Base-by-base conservation (phyloP, 2,329 filamentous ascomycete species). In the Fusarium solani-melongenae region DNA sequence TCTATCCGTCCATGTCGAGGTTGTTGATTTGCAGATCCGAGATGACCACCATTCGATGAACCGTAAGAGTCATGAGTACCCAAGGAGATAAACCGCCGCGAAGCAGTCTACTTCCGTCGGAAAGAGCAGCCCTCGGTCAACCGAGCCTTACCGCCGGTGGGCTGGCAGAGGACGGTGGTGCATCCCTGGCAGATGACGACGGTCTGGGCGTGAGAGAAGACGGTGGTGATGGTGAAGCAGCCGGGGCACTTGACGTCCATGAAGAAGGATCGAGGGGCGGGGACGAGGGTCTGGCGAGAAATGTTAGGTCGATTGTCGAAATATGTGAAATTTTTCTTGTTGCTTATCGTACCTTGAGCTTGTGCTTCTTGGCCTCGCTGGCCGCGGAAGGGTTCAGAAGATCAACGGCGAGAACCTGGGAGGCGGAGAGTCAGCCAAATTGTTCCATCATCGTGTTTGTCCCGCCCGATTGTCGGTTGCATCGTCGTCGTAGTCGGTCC, bases 211-310 rank as follows among this genome's bases (percentile, higher is more conserved):
- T 99, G 96, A 77, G 96, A 98, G 94, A 98, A 99, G 88, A 99
- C 96, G 87, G 96, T 99, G 87, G 96, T 99, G 92, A 99, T 99
- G 87, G 95, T 98, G 93, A 98, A 99, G 94, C 96, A 99, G 84
- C 96, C 96, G 86, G 96, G 96, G 94, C 96, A 99, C 93, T 99
- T 99, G 91, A 99, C 96, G 86, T 99, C 96, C 96, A 99, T 99
- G 94, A 99, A 99, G 94, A 98, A 99, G 80, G 96, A 98, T 86
- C 96, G 94, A 83, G 96, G 96, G 79, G 91, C 93, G 83, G 96
- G 96, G 85, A 99, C 96, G 82, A 99, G 94, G 80, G 91, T 95
- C 95, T 97, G 79, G 73, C 63, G 20, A 55, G 17, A 34, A 60
- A 64, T 69, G 72, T 82, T 75, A 78, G 74, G 74, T 67, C 73